A percentile compares a stretch with the other conserved stretches of the same genome.
These are phyloP conservation scores for Mycena venus DNA, from an alignment of 768 basidiomycete genomes.

Conservation along the genomic window DNA sequence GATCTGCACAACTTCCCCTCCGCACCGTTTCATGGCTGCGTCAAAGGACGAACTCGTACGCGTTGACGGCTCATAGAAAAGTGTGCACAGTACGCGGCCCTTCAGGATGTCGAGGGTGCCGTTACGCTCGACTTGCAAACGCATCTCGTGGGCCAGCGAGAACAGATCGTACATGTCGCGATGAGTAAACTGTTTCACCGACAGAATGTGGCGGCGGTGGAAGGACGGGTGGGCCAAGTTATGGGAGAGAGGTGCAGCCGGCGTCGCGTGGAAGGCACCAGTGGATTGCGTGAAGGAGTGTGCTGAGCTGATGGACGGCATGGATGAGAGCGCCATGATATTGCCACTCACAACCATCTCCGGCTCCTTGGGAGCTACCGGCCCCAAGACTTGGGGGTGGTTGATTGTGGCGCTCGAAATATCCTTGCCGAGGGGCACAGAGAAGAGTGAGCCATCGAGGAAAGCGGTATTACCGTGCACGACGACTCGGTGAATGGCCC, in stretches of 20 bases:
- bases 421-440: conserved; percentile 75
- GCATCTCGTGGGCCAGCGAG: conserved; percentile 96
- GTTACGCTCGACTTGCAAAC: conserved; percentile 92
- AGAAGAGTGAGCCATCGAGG: conserved; percentile 84
- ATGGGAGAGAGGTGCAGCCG: conserved; percentile 54
- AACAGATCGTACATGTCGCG: conserved; percentile 95
- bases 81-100: conserved; percentile 89
- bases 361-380: conserved; percentile 44
- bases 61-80: conserved; percentile 98
- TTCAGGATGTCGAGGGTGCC: conserved; percentile 90
- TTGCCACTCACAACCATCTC: conserved; percentile 36
- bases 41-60: conserved; percentile 97
- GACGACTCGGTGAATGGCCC: conserved; percentile 91
- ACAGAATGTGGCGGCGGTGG: conserved; percentile 93
- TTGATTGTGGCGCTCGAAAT: conserved; percentile 73
- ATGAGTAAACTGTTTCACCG: conserved; percentile 93
- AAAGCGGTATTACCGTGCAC: conserved; percentile 90
- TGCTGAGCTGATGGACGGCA: conserved; percentile 14
- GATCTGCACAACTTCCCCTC: conserved; percentile 93
- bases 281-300: conserved; percentile 22
- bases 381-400: conserved; percentile 47
- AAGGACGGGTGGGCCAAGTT: conserved; percentile 85
- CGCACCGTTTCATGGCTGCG: conserved; percentile 98
- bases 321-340: conserved; percentile 43
- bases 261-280: conserved; percentile 45